phyloP scores from a whole-genome alignment of 208 protist species.

The Acanthamoeba polyphaga region DNA sequence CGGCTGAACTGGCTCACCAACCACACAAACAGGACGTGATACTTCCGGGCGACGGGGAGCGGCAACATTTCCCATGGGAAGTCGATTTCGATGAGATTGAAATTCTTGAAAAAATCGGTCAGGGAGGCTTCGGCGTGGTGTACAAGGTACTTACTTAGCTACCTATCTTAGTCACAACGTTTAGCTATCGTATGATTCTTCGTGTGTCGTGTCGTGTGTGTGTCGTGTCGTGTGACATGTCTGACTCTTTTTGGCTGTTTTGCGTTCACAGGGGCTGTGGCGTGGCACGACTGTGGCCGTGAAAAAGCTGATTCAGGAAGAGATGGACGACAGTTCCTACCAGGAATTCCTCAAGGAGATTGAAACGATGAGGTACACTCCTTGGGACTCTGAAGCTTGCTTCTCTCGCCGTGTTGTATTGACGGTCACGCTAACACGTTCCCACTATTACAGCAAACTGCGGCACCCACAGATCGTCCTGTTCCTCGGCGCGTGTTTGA shows the following conservation, averaged over 20 bases:
- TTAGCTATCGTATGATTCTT: too few relatives aligned
- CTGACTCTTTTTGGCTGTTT: neutral
- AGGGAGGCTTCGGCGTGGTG: conserved; percentile 71
- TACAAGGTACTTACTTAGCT: neutral
- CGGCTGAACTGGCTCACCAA: too few relatives aligned
- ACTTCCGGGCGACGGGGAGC: neutral
- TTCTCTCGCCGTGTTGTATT: neutral
- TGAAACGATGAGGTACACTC: conserved; percentile 49
- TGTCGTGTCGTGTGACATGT: neutral
- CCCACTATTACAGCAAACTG: conserved; percentile 36
- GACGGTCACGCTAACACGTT: neutral
- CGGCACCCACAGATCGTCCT: conserved; percentile 64
- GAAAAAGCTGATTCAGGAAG: conserved; percentile 69
- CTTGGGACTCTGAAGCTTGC: neutral
- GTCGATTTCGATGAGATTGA: conserved; percentile 73
- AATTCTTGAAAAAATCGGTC: conserved; percentile 70
- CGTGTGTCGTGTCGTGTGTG: neutral
- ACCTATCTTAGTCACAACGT: neutral
- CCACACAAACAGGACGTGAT: conserved; percentile 4
- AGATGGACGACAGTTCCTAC: conserved; percentile 68
- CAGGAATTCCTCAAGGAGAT: conserved; percentile 73
- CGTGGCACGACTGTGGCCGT: conserved; percentile 65
- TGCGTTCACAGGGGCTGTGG: conserved; percentile 16
- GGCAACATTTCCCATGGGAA: conserved; percentile 58
- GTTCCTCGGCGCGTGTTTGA: conserved; percentile 62